Conservation (phyloP, 2,329 filamentous ascomycete species). For the Penicillium fuscoglaucum region DNA sequence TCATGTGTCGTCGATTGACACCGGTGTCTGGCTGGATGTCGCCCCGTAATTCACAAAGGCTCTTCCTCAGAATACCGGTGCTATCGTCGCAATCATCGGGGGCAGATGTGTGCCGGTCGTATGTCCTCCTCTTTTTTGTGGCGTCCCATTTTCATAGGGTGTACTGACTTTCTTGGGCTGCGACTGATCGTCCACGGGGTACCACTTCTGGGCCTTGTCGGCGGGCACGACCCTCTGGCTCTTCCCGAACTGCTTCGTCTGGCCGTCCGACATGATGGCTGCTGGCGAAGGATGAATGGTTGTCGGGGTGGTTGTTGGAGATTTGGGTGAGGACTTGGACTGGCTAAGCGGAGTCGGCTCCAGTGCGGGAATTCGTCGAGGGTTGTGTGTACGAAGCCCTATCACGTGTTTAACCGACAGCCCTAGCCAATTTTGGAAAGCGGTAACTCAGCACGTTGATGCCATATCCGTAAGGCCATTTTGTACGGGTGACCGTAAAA, state of each 20-base stretch:
- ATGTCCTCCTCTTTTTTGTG: conserved; percentile 24
- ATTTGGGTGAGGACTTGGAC: conserved; percentile 42
- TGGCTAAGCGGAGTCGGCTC: conserved; percentile 39
- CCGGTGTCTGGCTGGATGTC: conserved; percentile 21
- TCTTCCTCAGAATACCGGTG: conserved; percentile 24
- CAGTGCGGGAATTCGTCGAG: conserved; percentile 45
- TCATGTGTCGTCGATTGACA: conserved; percentile 20
- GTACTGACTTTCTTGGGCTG: conserved; percentile 90
- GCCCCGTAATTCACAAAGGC: conserved; percentile 14
- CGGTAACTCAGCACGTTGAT: not conserved
- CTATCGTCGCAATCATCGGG: conserved; percentile 35
- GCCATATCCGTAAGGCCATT: conserved; percentile 16
- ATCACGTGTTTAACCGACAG: conserved; percentile 31
- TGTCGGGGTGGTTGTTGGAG: conserved; percentile 47
- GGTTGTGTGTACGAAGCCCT: conserved; percentile 42
- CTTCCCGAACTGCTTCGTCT: conserved; percentile 97
- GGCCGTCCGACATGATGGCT: conserved; percentile 59
- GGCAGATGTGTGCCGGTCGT: conserved; percentile 24
- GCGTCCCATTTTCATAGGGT: conserved; percentile 24
- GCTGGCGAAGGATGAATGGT: conserved; percentile 45
- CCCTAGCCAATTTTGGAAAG: conserved; percentile 14
- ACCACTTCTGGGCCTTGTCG: conserved; percentile 99
- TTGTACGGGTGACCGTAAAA: conserved; percentile 17
- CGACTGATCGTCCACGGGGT: conserved; percentile 89
- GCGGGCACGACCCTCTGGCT: conserved; percentile 85